Evolutionary conservation across 805 yeast genomes (phyloP).

Genomic region (Starmerella apis): DNA sequence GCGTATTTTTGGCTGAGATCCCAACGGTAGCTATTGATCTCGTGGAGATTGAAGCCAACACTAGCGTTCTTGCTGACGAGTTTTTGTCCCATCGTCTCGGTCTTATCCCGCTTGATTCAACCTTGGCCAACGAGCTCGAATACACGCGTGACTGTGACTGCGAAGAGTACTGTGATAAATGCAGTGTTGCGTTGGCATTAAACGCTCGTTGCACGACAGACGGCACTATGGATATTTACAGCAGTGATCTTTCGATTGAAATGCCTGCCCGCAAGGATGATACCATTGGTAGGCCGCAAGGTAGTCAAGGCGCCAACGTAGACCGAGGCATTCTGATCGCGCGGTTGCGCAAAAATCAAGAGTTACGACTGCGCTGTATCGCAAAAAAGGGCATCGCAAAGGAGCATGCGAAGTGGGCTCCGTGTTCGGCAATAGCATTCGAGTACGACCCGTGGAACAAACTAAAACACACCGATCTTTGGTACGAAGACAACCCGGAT

Average conservation of each 20-base stretch:
- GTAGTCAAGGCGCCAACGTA: constrained; percentile 35
- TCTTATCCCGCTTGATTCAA: constrained; percentile 74
- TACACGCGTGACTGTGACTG: constrained; percentile 95
- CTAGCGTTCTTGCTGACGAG: constrained; percentile 94
- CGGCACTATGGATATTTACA: constrained; percentile 78
- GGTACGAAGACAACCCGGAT: constrained; percentile 86
- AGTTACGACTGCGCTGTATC: constrained; percentile 74
- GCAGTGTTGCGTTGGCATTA: constrained; percentile 77
- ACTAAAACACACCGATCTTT: constrained; percentile 85
- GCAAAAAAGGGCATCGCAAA: constrained; percentile 96
- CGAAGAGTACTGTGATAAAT: constrained; percentile 92
- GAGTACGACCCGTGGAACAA: constrained; percentile 99
- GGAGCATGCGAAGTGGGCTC: constrained; percentile 98
- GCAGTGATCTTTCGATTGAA: constrained; percentile 60
- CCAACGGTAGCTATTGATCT: constrained; percentile 97
- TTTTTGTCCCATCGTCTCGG: constrained; percentile 92
- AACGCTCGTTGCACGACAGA: constrained; percentile 86
- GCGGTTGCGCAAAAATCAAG: constrained; percentile 86
- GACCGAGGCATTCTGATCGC: constrained; percentile 71
- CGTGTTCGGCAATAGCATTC: constrained; percentile 89
- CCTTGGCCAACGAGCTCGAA: constrained; percentile 70
- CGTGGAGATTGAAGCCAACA: constrained; percentile 86
- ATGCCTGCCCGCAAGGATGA: constrained; percentile 32
- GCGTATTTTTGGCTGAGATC: constrained; percentile 90
- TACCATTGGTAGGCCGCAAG: constrained; percentile 67